Evolutionary conservation across 192 early-diverging fungal genomes (phyloP).

Genomic region (Linnemannia zychae): DNA sequence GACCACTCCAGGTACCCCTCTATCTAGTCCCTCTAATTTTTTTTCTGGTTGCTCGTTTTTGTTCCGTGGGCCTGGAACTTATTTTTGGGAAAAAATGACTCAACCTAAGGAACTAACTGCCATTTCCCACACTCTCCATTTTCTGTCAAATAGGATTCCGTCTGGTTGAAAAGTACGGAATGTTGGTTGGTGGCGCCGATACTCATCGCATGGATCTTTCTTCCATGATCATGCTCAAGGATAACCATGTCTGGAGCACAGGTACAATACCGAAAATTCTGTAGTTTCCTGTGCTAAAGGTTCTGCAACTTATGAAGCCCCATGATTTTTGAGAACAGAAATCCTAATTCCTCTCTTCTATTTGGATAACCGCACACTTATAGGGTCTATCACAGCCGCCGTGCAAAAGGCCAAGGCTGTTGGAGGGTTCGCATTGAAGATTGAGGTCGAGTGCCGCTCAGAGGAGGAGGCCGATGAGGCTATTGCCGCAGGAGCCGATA

Average conservation of each 20-base stretch:
- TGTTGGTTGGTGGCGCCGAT: constrained; percentile 96
- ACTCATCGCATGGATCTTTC: constrained; percentile 98
- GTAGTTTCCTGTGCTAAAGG: no score
- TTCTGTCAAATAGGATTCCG: constrained; percentile 81
- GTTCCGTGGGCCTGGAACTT: not conserved
- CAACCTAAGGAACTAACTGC: not conserved
- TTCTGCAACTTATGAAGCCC: no score
- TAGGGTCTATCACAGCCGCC: constrained; percentile 92
- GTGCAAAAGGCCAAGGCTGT: constrained; percentile 83
- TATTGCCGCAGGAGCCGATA: constrained; percentile 94
- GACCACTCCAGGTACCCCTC: constrained; percentile 86
- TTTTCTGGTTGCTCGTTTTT: not conserved
- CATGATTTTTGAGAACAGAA: no score
- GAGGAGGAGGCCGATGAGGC: constrained; percentile 96
- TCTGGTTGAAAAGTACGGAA: constrained; percentile 97
- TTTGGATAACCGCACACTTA: not conserved
- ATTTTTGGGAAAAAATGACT: constrained; percentile 10
- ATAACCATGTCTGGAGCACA: constrained; percentile 97
- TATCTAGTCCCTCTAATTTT: not conserved
- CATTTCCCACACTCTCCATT: not conserved
- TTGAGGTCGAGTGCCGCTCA: constrained; percentile 96
- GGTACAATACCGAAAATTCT: constrained; percentile 47
- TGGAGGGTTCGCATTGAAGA: constrained; percentile 94
- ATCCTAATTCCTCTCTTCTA: not conserved
- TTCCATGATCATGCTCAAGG: constrained; percentile 99